These are phyloP conservation scores for Arthrinium phaeospermum DNA, from an alignment of 2,329 filamentous ascomycete species.

Conservation along the genomic window DNA sequence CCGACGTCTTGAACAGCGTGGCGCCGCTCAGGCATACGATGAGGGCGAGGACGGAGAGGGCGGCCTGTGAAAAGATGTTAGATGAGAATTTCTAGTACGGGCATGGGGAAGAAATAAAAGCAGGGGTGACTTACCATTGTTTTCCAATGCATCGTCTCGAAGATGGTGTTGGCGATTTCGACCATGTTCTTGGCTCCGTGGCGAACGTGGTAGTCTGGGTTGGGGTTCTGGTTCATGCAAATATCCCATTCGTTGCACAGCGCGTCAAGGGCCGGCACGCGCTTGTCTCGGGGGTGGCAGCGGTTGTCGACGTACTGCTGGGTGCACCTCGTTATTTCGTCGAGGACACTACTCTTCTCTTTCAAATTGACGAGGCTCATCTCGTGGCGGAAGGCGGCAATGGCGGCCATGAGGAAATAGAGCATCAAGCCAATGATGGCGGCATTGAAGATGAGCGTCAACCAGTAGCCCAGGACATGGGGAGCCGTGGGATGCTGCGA, in stretches of 20 bases:
- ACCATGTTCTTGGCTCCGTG: constrained; percentile 88
- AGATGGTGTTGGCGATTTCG: constrained; percentile 91
- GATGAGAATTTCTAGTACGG: neutral
- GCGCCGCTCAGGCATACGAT: constrained; percentile 38
- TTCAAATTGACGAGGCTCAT: constrained; percentile 70
- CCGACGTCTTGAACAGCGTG: constrained; percentile 35
- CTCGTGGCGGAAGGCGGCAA: constrained; percentile 76
- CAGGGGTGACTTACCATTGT: constrained; percentile 53
- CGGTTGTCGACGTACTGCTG: constrained; percentile 77
- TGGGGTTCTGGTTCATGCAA: constrained; percentile 86
- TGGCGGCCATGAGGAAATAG: constrained; percentile 73
- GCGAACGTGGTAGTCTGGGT: constrained; percentile 77
- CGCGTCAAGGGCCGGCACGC: constrained; percentile 73
- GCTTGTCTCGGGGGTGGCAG: constrained; percentile 67
- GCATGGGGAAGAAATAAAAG: neutral
- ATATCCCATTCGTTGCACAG: constrained; percentile 82
- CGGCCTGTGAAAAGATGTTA: constrained; percentile 25
- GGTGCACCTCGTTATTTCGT: constrained; percentile 75
- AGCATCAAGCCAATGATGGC: constrained; percentile 60
- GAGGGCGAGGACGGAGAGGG: constrained; percentile 35
- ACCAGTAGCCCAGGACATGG: constrained; percentile 63
- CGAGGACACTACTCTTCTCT: constrained; percentile 58
- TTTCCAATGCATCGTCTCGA: constrained; percentile 89
- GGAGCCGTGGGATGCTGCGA: constrained; percentile 65
- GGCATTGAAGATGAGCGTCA: constrained; percentile 68